Evolutionary conservation across 768 basidiomycete species (phyloP).

Genomic region (Aureoboletus auriporus): DNA sequence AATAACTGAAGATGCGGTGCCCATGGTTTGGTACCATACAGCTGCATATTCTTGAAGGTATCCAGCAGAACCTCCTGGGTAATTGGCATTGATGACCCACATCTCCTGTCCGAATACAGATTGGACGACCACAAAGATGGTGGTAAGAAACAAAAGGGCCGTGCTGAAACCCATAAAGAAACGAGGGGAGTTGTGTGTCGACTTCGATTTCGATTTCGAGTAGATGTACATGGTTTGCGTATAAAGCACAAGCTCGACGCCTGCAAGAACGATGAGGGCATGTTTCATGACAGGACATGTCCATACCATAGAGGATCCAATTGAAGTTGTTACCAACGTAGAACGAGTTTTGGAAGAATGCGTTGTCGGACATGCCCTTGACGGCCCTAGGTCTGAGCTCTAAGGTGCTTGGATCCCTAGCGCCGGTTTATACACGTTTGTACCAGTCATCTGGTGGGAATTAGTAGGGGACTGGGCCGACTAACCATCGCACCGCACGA

Average conservation of each 20-base stretch:
- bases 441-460: no score
- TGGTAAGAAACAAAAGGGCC: conserved; percentile 21
- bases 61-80: conserved; percentile 30
- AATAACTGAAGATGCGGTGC: conserved; percentile 22
- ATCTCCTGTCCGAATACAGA: conserved; percentile 24
- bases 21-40: conserved; percentile 24
- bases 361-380: background rate
- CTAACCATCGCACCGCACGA: no score
- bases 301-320: conserved; percentile 12
- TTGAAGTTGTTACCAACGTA: conserved; percentile 14
- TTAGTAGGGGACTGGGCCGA: no score
- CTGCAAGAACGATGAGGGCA: background rate
- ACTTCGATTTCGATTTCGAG: background rate
- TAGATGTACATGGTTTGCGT: conserved; percentile 6
- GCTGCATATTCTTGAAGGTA: conserved; percentile 25
- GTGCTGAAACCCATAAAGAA: conserved; percentile 14
- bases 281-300: no score
- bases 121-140: conserved; percentile 19
- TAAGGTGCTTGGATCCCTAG: no score
- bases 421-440: no score
- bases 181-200: background rate
- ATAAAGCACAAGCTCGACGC: conserved; percentile 14
- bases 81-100: conserved; percentile 31
- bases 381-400: no score
- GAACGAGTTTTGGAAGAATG: conserved; percentile 15